Evolutionary conservation across 228 moss, liverwort and hornwort genomes (phyloP).

Genomic region (Sphagnum fallax): DNA sequence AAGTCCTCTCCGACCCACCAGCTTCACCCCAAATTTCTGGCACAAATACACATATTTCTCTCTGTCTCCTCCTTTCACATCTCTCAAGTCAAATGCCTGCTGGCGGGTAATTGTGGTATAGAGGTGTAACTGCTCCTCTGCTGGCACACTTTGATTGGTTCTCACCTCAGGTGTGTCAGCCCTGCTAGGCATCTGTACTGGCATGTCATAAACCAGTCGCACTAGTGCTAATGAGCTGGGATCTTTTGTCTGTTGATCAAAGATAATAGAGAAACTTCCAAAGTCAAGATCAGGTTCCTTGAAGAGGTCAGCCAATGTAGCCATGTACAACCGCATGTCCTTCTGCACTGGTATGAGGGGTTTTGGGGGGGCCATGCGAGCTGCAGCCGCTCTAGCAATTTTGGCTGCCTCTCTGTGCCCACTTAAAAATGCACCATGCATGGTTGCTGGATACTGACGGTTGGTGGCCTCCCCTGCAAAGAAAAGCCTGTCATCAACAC

Average conservation of each 20-base stretch:
- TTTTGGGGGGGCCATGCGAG: slow-evolving; percentile 38
- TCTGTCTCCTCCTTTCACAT: slow-evolving; percentile 44
- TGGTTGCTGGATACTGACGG: slow-evolving; percentile 69
- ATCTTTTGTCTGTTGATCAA: slow-evolving; percentile 51
- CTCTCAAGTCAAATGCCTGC: slow-evolving; percentile 60
- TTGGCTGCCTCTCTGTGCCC: slow-evolving; percentile 68
- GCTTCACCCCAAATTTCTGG: slow-evolving; percentile 54
- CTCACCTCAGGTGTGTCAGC: slow-evolving; percentile 20
- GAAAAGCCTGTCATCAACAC: slow-evolving; percentile 52
- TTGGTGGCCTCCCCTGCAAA: slow-evolving; percentile 74
- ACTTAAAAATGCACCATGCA: slow-evolving; percentile 75
- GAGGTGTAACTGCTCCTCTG: slow-evolving; percentile 44
- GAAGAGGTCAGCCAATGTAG: slow-evolving; percentile 49
- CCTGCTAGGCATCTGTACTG: slow-evolving; percentile 13
- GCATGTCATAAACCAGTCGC: slow-evolving; percentile 43
- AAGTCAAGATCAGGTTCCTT: slow-evolving; percentile 66
- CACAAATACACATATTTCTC: slow-evolving; percentile 47
- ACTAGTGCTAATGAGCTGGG: slow-evolving; percentile 46
- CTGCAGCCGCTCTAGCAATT: slow-evolving; percentile 52
- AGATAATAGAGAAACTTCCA: slow-evolving; percentile 57
- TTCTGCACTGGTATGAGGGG: slow-evolving; percentile 27
- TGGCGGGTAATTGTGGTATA: slow-evolving; percentile 55
- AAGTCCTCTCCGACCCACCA: slow-evolving; percentile 65
- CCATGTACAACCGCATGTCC: slow-evolving; percentile 36
- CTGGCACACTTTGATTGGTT: slow-evolving; percentile 21